Conservation (phyloP, 495 filamentous ascomycete genomes). For the Talaromyces adpressus region DNA sequence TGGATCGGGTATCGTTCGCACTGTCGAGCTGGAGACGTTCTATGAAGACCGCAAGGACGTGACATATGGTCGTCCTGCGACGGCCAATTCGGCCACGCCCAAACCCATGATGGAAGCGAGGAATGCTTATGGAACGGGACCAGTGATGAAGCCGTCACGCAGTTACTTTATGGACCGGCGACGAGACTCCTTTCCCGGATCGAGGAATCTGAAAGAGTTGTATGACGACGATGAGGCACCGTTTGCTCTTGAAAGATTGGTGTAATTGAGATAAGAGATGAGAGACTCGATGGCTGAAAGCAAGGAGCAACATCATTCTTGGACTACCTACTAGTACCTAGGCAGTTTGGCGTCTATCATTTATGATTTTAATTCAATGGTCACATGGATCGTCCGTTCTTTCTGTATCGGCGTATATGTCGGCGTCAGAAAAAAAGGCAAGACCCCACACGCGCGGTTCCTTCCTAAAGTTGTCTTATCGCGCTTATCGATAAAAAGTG, state of each 20-base stretch:
- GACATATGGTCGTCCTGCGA: not conserved
- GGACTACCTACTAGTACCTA: not conserved
- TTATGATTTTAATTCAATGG: not conserved
- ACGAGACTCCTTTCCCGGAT: not conserved
- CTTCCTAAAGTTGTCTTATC: not conserved
- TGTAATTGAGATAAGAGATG: not conserved
- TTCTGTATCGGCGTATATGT: not conserved
- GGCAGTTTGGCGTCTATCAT: not conserved
- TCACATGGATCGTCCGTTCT: not conserved
- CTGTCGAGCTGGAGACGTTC: constrained; percentile 30
- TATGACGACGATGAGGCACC: not conserved
- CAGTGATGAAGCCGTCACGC: not conserved
- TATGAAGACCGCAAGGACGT: constrained; percentile 9
- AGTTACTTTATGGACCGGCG: not conserved
- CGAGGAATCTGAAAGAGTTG: not conserved
- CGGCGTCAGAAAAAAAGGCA: not conserved
- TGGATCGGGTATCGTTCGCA: constrained; percentile 15
- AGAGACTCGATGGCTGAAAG: not conserved
- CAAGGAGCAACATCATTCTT: not conserved
- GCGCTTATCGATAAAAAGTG: not conserved
- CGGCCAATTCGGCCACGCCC: not conserved
- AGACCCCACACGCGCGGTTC: not conserved
- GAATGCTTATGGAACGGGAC: not conserved
- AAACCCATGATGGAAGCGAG: not conserved
- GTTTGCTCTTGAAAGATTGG: not conserved